Conservation (phyloP, 2,329 filamentous ascomycete genomes). For the Chrysosporium keratinophilum region DNA sequence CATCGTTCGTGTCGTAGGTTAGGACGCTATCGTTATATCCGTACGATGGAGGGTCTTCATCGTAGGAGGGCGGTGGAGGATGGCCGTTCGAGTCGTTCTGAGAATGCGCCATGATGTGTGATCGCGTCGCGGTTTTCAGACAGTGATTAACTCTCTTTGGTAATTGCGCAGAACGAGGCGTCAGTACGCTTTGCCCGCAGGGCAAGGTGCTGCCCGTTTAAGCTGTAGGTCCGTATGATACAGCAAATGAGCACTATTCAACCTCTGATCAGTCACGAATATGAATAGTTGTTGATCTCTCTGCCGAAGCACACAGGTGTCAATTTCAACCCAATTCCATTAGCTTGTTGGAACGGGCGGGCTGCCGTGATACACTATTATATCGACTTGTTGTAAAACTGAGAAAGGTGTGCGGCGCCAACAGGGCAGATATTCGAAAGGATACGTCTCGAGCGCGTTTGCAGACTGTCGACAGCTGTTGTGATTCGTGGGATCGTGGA, state of each 20-base stretch:
- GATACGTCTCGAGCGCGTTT: too few species aligned
- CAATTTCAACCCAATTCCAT: background rate
- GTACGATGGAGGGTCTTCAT: slow-evolving; percentile 38
- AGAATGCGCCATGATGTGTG: background rate
- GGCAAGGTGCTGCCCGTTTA: slow-evolving; percentile 2
- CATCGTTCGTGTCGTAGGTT: slow-evolving; percentile 25
- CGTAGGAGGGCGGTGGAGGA: slow-evolving; percentile 28
- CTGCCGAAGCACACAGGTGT: background rate
- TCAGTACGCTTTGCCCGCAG: background rate
- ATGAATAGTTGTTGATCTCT: background rate
- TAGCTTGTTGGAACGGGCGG: background rate
- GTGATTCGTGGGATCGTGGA: background rate
- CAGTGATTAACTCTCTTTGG: background rate
- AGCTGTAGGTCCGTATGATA: background rate
- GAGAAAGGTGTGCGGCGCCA: too few species aligned
- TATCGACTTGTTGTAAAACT: background rate
- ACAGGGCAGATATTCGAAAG: too few species aligned
- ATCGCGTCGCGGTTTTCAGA: background rate
- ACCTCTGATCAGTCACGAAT: background rate
- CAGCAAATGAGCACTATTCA: background rate
- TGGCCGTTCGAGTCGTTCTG: slow-evolving; percentile 6
- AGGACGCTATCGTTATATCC: slow-evolving; percentile 25
- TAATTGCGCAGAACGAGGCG: background rate
- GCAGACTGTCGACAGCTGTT: too few species aligned
- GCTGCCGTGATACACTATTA: background rate